Conservation (phyloP, 2,329 filamentous ascomycete genomes). For the Aspergillus sp. region DNA sequence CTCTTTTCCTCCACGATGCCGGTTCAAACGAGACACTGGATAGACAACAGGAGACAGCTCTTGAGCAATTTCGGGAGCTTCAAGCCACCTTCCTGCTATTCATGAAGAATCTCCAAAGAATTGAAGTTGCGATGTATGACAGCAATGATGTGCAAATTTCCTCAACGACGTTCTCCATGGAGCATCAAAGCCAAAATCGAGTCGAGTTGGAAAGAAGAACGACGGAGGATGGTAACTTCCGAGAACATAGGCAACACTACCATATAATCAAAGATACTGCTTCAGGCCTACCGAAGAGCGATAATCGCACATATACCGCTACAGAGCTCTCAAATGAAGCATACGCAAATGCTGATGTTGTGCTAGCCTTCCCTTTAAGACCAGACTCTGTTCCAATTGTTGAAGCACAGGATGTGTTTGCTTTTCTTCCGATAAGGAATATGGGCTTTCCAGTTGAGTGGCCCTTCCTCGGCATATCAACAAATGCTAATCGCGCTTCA, state of each 20-base stretch:
- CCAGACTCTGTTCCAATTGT: slow-evolving; percentile 26
- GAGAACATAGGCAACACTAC: slow-evolving; percentile 13
- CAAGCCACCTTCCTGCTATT: slow-evolving; percentile 39
- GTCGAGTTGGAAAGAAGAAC: neutral
- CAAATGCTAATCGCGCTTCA: slow-evolving; percentile 10
- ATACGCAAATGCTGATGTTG: slow-evolving; percentile 26
- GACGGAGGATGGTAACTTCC: neutral
- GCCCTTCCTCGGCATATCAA: neutral
- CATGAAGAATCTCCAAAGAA: slow-evolving; percentile 32
- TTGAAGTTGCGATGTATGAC: slow-evolving; percentile 12
- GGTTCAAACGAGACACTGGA: slow-evolving; percentile 21
- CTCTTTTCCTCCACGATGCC: slow-evolving; percentile 19
- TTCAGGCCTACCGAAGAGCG: slow-evolving; percentile 13
- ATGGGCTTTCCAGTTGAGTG: slow-evolving; percentile 38
- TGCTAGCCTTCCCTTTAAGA: slow-evolving; percentile 44
- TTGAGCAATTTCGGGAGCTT: slow-evolving; percentile 21
- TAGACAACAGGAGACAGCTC: slow-evolving; percentile 3
- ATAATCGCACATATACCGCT: slow-evolving; percentile 8
- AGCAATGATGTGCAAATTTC: slow-evolving; percentile 9
- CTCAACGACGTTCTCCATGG: slow-evolving; percentile 1
- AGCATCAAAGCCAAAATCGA: neutral
- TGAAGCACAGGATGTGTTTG: slow-evolving; percentile 39
- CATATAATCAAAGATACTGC: slow-evolving; percentile 23
- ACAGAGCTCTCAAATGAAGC: neutral
- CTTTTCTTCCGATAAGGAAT: slow-evolving; percentile 41